phyloP scores from a whole-genome alignment of 2,329 filamentous ascomycete genomes.

The Colletotrichum incanum region DNA sequence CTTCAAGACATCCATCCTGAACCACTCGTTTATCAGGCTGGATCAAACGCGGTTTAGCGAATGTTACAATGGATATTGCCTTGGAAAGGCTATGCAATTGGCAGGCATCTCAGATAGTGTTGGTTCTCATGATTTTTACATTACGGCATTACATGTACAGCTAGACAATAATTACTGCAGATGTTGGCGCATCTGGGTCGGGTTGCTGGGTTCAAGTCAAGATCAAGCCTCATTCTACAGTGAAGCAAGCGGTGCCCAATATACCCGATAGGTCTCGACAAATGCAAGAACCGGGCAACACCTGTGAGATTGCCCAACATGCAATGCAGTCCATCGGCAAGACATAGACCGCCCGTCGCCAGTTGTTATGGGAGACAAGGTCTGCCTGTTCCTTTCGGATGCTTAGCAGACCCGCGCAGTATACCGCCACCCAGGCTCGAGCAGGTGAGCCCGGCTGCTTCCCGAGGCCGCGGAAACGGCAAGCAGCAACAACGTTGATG shows the following conservation, averaged over 20 bases:
- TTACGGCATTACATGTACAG: slow-evolving; percentile 20
- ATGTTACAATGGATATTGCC: not conserved
- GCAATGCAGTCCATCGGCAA: too few species aligned
- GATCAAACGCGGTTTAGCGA: not conserved
- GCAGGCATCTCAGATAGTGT: too few species aligned
- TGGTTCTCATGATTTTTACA: slow-evolving; percentile 1
- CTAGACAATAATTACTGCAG: slow-evolving; percentile 9
- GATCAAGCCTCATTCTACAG: not conserved
- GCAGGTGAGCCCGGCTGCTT: not conserved
- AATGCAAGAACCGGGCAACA: not conserved
- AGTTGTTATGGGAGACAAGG: not conserved
- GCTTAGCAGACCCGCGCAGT: not conserved
- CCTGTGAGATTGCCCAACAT: too few species aligned
- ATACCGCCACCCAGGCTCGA: not conserved
- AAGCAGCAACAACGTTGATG: not conserved
- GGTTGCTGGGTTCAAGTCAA: not conserved
- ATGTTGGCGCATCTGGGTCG: not conserved
- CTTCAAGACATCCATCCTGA: not conserved
- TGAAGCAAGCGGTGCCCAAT: not conserved
- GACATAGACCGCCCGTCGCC: not conserved
- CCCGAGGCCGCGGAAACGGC: not conserved
- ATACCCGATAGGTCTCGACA: not conserved
- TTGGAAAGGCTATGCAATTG: not conserved
- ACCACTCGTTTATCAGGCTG: not conserved
- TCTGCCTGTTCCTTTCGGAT: not conserved